phyloP scores from a whole-genome alignment of 2,329 filamentous ascomycete genomes.

The Nothophaeocryptopus gaeumannii region DNA sequence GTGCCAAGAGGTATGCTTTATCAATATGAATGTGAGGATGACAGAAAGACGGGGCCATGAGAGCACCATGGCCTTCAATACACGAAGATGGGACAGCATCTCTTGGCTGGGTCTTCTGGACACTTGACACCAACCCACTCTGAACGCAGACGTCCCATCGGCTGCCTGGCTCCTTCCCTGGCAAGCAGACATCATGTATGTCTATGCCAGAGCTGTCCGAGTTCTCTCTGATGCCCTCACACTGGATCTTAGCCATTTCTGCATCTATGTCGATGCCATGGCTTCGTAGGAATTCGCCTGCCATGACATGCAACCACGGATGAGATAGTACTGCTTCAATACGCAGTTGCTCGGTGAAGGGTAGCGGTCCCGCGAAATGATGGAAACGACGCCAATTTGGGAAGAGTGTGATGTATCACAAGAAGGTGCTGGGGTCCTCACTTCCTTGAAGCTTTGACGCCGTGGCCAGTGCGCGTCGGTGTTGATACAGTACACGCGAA shows the following conservation, averaged over 20 bases:
- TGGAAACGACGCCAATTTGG: no score
- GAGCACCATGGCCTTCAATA: conserved; percentile 41
- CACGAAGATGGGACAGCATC: conserved; percentile 7
- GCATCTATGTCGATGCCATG: conserved; percentile 36
- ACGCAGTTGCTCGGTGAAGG: no score
- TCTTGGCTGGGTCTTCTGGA: background rate
- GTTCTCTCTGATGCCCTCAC: background rate
- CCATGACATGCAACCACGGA: conserved; percentile 20
- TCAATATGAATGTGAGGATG: conserved; percentile 74
- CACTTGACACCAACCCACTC: conserved; percentile 3
- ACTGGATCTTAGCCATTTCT: conserved; percentile 33
- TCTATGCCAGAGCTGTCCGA: background rate
- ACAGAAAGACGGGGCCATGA: conserved; percentile 58
- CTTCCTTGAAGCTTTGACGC: no score
- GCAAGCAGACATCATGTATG: conserved; percentile 16
- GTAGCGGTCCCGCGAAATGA: no score
- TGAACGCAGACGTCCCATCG: conserved; percentile 18
- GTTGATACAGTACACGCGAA: no score
- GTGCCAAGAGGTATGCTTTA: conserved; percentile 60
- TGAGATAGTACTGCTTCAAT: no score
- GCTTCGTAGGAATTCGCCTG: conserved; percentile 30
- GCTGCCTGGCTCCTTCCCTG: conserved; percentile 3
- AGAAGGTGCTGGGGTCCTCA: no score
- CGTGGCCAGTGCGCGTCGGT: no score
- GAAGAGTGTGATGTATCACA: no score